Evolutionary conservation across 1,139 yeast species (phyloP), one percentile per base, ranked within the genome.

Genomic region (Debaryomyces nepalensis): DNA sequence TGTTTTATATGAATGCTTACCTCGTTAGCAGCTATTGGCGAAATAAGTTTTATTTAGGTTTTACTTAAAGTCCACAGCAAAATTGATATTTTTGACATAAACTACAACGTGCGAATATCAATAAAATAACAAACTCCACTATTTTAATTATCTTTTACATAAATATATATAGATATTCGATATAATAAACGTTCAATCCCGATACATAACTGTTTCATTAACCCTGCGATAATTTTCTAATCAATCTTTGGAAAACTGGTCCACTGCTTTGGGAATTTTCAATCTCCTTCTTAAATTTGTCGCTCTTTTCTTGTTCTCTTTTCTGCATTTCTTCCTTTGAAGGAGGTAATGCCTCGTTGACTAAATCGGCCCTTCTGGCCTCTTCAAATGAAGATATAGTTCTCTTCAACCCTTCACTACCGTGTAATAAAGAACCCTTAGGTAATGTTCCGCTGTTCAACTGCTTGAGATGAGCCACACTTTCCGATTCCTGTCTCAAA

Each of bases 301-400:
- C 63, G 39, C 64, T 65, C 50, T 81, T 65, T 51, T 75, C 75
- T 43, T 70, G 68, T 47, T 80, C 81, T 34, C 64, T 61, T 48
- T 63, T 66, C 33, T 67, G 68, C 29, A 76, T 61, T 53, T 85
- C 87, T 44, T 81, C 87, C 5, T 70, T 64, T 3, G 82, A 63
- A n/a, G 98, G 98, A 3, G 99, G 99, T 57, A 93, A 64, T 30
- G 88, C 86, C 66, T 93, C 99, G 62, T 93, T 93, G 32, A 73
- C 75, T 53, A 87, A 63, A 68, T 93, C 99, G 3, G 93, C 95
- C 52, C 69, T 68, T 50, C 84, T 76, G 1, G 97, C 98, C 42
- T 86, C 95, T 58, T 89, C 96, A 57, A 93, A 93, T 9, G 87
- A 73, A 24, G 73, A 67, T 41, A 93, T 77, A 10, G 89, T 86